Evolutionary conservation across 331 rosid species (phyloP), one percentile per base, ranked within the genome.

Genomic region (Telfairia occidentalis): DNA sequence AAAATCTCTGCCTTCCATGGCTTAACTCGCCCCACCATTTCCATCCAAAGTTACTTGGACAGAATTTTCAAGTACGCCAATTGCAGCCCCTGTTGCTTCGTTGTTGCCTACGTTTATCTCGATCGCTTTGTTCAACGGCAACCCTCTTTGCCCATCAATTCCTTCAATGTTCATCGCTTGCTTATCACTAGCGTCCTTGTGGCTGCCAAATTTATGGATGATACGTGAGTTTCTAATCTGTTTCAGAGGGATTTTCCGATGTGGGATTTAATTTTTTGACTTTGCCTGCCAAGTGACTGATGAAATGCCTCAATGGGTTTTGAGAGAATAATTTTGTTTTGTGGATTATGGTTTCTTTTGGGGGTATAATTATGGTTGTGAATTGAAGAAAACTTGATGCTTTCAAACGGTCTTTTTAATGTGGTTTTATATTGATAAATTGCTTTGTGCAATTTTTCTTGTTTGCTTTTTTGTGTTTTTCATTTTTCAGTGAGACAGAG

Each of bases 131-230:
- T 80, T 2, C 86, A 75, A 73, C 57, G 70, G 19, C 86, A 85
- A 50, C 84, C 81, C 9, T 57, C 65, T 24, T 3, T 80, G 71
- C 88, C 88, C 26, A 82, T 85, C 71, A 76, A 78, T 40, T 80
- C 88, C 32, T 82, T 77, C 75, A 85, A 80, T 60, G 86, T 85
- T 48, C 88, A 85, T 55, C 86, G 88, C 35, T 65, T 85, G 83
- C 86, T 85, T 34, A 76, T 85, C 38, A 75, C 88, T 32, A 85
- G 88, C 38, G 86, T 85, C 71, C 71, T 85, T 77, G 72, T 82
- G 75, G 45, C 88, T 53, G 88, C 88, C 28, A 85, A 85, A 83
- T 82, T 85, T 77, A 80, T 85, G 88, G 88, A 85, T 52, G 88
- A 85, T 73, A 29, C 75, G 88, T 85, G 71, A 82, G 83, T 75